A percentile compares a stretch with the other conserved stretches of the same genome.
Conservation (phyloP, 805 yeast species). For the Wickerhamiella domercqiae region DNA sequence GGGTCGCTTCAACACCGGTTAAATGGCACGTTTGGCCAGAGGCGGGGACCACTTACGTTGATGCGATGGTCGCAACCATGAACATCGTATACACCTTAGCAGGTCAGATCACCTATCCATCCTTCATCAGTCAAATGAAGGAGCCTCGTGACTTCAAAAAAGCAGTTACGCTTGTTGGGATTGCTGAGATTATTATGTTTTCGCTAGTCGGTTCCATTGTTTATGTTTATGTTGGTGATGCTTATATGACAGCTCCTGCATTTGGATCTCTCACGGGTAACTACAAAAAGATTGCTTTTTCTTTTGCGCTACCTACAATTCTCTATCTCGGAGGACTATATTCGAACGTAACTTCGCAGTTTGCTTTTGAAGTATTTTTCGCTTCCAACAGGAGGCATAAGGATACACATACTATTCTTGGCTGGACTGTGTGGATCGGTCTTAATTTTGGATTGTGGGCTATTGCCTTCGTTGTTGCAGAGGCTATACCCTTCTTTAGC, state of each 20-base stretch:
- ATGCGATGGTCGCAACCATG: slow-evolving; percentile 39
- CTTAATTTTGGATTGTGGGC: slow-evolving; percentile 34
- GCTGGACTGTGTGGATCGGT: slow-evolving; percentile 40
- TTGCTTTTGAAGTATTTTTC: slow-evolving; percentile 35
- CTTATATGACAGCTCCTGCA: slow-evolving; percentile 43
- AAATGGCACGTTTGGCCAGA: slow-evolving; percentile 35
- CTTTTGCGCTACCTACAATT: slow-evolving; percentile 47
- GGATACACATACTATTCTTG: slow-evolving; percentile 32
- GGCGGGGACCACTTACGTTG: slow-evolving; percentile 37
- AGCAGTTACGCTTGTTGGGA: slow-evolving; percentile 38
- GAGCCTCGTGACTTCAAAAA: slow-evolving; percentile 42
- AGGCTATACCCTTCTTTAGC: slow-evolving; percentile 47
- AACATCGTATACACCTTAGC: slow-evolving; percentile 50
- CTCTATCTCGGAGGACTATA: slow-evolving; percentile 37
- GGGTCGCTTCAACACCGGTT: slow-evolving; percentile 27
- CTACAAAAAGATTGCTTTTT: slow-evolving; percentile 39
- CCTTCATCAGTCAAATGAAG: slow-evolving; percentile 46
- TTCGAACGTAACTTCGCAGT: slow-evolving; percentile 39
- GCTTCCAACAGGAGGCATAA: slow-evolving; percentile 29
- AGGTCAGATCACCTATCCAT: slow-evolving; percentile 49
- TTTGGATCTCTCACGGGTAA: slow-evolving; percentile 35
- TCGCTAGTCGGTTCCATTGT: slow-evolving; percentile 42
- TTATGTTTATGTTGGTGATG: slow-evolving; percentile 41
- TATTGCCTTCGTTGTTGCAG: slow-evolving; percentile 42
- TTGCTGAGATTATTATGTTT: slow-evolving; percentile 35